Percentiles rank a stretch among this genome's conserved stretches.
These are phyloP conservation scores for Leccinum arenicola DNA, from an alignment of 768 basidiomycete genomes.

Conservation along the genomic window DNA sequence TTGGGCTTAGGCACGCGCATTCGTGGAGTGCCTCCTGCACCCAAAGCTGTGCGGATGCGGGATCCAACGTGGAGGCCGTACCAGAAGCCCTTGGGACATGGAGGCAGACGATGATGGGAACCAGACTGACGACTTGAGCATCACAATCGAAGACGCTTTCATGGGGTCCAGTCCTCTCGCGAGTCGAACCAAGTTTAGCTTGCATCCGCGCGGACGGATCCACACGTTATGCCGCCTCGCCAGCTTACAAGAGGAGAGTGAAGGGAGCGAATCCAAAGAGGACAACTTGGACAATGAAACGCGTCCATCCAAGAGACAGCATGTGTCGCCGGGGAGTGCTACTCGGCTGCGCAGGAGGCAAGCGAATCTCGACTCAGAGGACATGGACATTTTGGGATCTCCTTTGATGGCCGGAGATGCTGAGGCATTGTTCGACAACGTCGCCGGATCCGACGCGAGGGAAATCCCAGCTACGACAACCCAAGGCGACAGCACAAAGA, in stretches of 20 bases:
- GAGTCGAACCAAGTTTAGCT: slow-evolving; percentile 13
- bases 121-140: slow-evolving; percentile 4
- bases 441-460: neutral
- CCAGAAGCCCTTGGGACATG: slow-evolving; percentile 26
- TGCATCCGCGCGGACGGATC: slow-evolving; percentile 8
- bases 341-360: neutral
- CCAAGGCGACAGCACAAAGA: neutral
- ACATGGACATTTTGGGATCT: slow-evolving; percentile 27
- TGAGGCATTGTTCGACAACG: neutral
- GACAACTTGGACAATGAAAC: slow-evolving; percentile 4
- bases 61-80: slow-evolving; percentile 16
- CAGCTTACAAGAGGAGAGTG: slow-evolving; percentile 30
- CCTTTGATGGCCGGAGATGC: slow-evolving; percentile 15
- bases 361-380: slow-evolving; percentile 22
- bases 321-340: neutral
- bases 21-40: slow-evolving; percentile 30
- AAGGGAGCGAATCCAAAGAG: slow-evolving; percentile 15
- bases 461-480: neutral
- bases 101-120: slow-evolving; percentile 14
- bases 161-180: slow-evolving; percentile 29
- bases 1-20: slow-evolving; percentile 4
- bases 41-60: slow-evolving; percentile 26
- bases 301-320: slow-evolving; percentile 24
- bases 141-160: slow-evolving; percentile 16
- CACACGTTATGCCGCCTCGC: slow-evolving; percentile 13